Base-by-base conservation (phyloP, 495 filamentous ascomycete genomes). In the Xylaria acuta region DNA sequence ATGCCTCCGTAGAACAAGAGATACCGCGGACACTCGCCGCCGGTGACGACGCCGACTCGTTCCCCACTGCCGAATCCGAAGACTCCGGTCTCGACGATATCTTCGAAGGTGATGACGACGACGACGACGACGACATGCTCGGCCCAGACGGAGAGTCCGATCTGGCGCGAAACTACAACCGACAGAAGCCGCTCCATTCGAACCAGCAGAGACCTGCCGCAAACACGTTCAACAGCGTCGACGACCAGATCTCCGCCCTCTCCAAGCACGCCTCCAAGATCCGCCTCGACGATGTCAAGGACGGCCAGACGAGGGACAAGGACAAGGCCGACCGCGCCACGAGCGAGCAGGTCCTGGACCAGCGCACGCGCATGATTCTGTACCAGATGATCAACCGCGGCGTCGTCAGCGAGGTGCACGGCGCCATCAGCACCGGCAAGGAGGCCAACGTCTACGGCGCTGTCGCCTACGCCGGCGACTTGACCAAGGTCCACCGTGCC, bases 391-490 rank as follows among this genome's bases (percentile, higher is more conserved):
- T 98, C 83, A 97, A 98, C 78, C 88, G 92, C 3, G 89, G 94
- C 62, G 86, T 98, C 20, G 89, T 93, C 25, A 93, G 94, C 78
- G 86, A 88, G 74, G 89, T 97, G 43, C 92, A 98, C 77, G 96
- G 96, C 12, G 94, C 94, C 79, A 84, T 99, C 73, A 96, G 93
- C 53, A 98, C 96, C 0, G 96, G 96, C 58, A 99, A 99, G 79
- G 96, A 99, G 81, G 96, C 96, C 58, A 98, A 99, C 74, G 96
- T 99, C 27, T 99, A 98, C 82, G 91, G 95, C 72, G 86, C 82
- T 7, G 74, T 83, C 18, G 76, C 81, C 16, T 81, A 86, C 27
- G 74, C 80, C 32, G 78, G 83, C 20, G 75, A 83, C 36, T 90
- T 93, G 73, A 70, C 75, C 8, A 72, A 79, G 1, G 73, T 82